Percentiles rank a stretch among this genome's conserved stretches.
phyloP scores from a whole-genome alignment of 129 eudicot species.

The Helichrysum umbraculigerum region DNA sequence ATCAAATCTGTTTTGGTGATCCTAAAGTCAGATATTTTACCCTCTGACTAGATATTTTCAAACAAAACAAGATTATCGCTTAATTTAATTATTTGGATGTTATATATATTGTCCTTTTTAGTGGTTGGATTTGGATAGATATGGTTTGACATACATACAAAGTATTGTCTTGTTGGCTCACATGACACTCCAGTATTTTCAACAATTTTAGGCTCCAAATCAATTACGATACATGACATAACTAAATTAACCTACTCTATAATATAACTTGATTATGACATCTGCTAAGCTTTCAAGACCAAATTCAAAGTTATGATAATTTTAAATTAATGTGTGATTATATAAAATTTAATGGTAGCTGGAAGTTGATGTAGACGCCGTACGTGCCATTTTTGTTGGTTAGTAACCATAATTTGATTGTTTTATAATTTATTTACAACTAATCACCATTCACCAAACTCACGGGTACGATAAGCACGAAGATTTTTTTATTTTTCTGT shows the following conservation, averaged over 20 bases:
- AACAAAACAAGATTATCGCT: no score
- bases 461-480: not conserved
- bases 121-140: not conserved
- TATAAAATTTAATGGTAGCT: slow-evolving; percentile 14
- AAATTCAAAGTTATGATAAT: not conserved
- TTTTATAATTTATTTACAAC: no score
- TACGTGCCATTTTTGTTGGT: slow-evolving; percentile 22
- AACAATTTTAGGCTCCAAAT: not conserved
- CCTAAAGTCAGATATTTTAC: no score
- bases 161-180: no score
- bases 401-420: not conserved
- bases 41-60: no score
- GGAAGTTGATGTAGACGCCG: slow-evolving; percentile 34
- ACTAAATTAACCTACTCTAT: not conserved
- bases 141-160: not conserved
- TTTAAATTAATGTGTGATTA: not conserved
- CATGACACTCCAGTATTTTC: not conserved
- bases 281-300: not conserved
- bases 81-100: no score
- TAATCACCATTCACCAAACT: no score
- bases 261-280: not conserved
- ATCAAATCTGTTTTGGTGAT: no score
- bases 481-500: no score
- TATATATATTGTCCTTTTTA: not conserved
- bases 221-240: not conserved